Base-by-base conservation (phyloP, 495 filamentous ascomycete genomes). In the Opeltia flavorubescens region DNA sequence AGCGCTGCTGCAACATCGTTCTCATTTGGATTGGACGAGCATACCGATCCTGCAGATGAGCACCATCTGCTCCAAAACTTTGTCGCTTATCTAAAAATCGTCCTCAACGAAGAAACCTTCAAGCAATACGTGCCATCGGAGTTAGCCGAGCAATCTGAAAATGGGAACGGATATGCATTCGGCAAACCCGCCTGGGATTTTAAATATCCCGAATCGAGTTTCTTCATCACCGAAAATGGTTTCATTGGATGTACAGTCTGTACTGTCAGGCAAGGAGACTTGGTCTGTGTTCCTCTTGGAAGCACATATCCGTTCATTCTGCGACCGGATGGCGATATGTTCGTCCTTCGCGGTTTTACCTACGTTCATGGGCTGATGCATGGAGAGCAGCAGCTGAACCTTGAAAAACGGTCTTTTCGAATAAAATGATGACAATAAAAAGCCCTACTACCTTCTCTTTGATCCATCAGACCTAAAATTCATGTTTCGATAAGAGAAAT, bases 1-100 rank as follows among this genome's bases (percentile, higher is more conserved):
- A 52, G 12, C 24, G 50, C 52, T 12, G 50, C 44, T 11, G 52
- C 50, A 25, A 52, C 45, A 49, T 52, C 52, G 12, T 55, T 52
- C 36, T 55, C 52, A 0, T 55, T 52, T 27, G 52, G 52, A 28
- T 44, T 55, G 36, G 43, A 52, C 43, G 41, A 50, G 30, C 45
- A 52, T 23, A 55, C 42, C 24, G 29, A 48, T 25, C 49, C 50
- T 12, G 50, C 44, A 52, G 43, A 55, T 36, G 33, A 51, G 18
- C 23, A 21, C 27, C 27, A 48, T 20, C 40, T 56, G 23, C 8
- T 50, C 15, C 28, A 43, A 7, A 44, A 38, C 34, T 53, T 53
- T 44, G 46, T 56, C 27, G 41, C 43, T 24, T 55, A 51, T 39
- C 25, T 55, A 26, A 51, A 50, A 20, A n/a, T 53, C 27, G 41